Evolutionary conservation across 192 early-diverging fungal genomes (phyloP), one percentile per base, ranked within the genome.

Genomic region (Paraglomus occultum): DNA sequence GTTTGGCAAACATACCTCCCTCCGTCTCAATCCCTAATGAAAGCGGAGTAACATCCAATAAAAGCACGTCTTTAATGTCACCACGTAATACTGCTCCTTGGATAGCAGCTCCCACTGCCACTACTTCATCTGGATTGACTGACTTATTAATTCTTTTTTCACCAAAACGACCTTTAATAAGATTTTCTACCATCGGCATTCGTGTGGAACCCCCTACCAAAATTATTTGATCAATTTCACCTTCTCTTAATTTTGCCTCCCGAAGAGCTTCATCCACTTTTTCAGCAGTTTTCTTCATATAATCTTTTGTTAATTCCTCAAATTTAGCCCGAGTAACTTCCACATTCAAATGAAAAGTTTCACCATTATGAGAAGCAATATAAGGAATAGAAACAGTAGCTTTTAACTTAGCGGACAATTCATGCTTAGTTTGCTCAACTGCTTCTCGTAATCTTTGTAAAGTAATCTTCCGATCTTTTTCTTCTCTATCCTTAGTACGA

Each of bases 111-210:
- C 95, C 94, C 68, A 96, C 90, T 72, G 95, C 95, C 38, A 96
- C 95, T 63, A 94, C 95, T 77, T 98, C 95, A 76, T 98, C 95
- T 46, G 94, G 95, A 85, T 98, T 98, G 79, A 98, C 94, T 55
- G 83, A 80, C 87, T 95, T 95, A 83, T 89, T 88, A 31, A 94
- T 89, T 61, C 95, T 91, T 62, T 89, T 86, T 31, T 31, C 31
- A 50, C 92, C 92, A 77, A 98, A 98, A n/a, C n/a, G n/a, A n/a
- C n/a, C 31, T 31, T 31, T 3, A n/a, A n/a, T n/a, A 71, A 92
- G 77, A 18, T 71, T 60, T 80, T 91, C 88, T 40, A 98, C 94
- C 82, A 91, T 94, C 78, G 95, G 95, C 84, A 95, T 94, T 76
- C 95, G 90, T 71, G 91, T 89, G 93, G 95, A 95, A 71, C 95